phyloP scores from a whole-genome alignment of 192 early-diverging fungal species.

The Entomortierella chlamydospora region DNA sequence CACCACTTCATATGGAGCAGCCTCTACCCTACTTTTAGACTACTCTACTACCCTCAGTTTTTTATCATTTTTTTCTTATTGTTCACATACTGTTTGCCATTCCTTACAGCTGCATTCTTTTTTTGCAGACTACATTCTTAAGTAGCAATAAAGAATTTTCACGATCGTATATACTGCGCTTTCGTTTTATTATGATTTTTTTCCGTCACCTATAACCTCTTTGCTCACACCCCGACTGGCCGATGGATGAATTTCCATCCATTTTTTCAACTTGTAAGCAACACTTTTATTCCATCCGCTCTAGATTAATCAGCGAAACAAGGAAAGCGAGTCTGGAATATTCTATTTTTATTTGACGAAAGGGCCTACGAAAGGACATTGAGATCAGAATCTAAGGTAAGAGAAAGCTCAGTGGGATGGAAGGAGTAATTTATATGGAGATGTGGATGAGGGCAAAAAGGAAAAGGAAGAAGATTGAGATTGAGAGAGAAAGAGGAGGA shows the following conservation, averaged over 20 bases:
- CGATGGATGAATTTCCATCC: conserved; percentile 39
- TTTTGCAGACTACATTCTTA: neutral
- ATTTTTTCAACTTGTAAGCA: neutral
- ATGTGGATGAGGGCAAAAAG: neutral
- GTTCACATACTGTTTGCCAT: no score
- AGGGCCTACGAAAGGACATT: no score
- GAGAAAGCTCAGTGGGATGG: neutral
- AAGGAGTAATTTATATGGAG: neutral
- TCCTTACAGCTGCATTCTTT: neutral
- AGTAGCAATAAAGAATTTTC: conserved; percentile 28
- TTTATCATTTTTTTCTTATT: no score
- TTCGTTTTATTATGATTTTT: conserved; percentile 10
- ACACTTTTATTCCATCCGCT: neutral
- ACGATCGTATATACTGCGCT: conserved; percentile 25
- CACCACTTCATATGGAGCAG: no score
- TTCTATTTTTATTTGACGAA: no score
- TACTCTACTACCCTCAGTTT: no score
- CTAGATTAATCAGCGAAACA: neutral
- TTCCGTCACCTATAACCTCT: conserved; percentile 2
- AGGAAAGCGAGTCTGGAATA: neutral
- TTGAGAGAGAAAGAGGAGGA: neutral
- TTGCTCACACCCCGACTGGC: conserved; percentile 12
- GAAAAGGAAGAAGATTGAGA: neutral
- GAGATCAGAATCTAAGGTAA: no score
- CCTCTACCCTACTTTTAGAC: no score